Base-by-base conservation (phyloP, 768 basidiomycete genomes). In the Termitomyces sp. region DNA sequence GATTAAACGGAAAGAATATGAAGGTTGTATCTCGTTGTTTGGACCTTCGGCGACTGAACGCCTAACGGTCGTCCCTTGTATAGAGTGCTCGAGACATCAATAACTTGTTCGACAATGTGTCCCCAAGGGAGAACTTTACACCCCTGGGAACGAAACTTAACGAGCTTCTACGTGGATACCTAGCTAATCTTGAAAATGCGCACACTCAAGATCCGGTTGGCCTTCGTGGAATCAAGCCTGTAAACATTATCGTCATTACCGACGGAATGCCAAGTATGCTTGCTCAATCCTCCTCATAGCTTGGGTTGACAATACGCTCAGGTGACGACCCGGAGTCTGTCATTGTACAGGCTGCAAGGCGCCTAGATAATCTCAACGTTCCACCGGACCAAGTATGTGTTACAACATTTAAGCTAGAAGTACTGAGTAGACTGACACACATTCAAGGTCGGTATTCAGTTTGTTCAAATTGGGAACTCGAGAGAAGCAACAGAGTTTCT, bases 401-500 rank as follows among this genome's bases (percentile, higher is more conserved):
- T 4, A 12, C 10, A 26, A 39, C 48, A 26, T n/a, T 33, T 20
- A 1, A 26, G 26, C 26, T 29, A 7, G n/a, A 28, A 18, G n/a
- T 10, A 28, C 22, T 33, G 16, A 45, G 20, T 45, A 7, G 7
- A 44, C 13, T 33, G 7, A 44, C 44, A 55, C 24, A 54, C 26
- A 10, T 31, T 37, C 1, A 66, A 88, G 80, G 73, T 88, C 18
- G 85, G 87, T 0, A 79, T 88, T 28, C 86, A 88, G 61, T 87
- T 91, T 51, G 79, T 91, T 1, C 89, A 90, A 68, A 81, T 91
- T 36, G 88, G 88, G 5, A 67, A 80, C 10, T 46, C 37, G 60
- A 68, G 66, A 62, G 66, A 56, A 36, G 66, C 58, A 73, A 84
- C 46, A 62, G 75, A 3, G 71, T 86, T 67, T 62, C 73, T 83